These are phyloP conservation scores for Coccomyxa subellipsoidea DNA, from an alignment of 163 green algal species.

Conservation along the genomic window DNA sequence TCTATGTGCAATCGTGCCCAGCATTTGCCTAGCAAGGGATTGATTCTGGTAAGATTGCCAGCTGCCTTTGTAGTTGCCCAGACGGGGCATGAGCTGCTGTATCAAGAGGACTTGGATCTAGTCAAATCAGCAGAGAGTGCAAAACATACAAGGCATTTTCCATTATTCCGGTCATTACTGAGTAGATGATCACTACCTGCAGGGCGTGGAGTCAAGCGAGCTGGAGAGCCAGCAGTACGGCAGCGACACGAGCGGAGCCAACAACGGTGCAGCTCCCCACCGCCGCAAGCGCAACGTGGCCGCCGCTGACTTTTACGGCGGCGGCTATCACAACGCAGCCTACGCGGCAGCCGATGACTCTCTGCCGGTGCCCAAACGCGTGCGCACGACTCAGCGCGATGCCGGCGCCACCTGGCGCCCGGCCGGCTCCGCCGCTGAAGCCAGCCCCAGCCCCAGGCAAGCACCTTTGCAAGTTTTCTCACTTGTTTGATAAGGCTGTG, in stretches of 20 bases:
- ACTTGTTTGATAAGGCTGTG: too few species aligned
- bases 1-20: too few species aligned
- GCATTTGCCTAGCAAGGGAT: too few species aligned
- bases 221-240: conserved; percentile 13
- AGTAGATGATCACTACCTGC: too few species aligned
- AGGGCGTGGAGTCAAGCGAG: conserved; percentile 1
- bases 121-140: too few species aligned
- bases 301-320: background rate
- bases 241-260: conserved; percentile 8
- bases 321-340: background rate
- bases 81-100: too few species aligned
- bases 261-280: background rate
- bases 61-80: too few species aligned
- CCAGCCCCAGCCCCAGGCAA: background rate
- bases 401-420: too few species aligned
- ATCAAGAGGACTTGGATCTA: too few species aligned
- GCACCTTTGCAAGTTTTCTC: background rate
- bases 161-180: too few species aligned
- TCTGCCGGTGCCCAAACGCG: background rate
- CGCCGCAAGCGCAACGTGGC: background rate
- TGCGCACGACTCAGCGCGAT: background rate
- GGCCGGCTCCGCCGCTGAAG: background rate
- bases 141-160: too few species aligned
- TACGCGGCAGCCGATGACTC: background rate
- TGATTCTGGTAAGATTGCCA: too few species aligned